Conservation (phyloP, 768 basidiomycete species). For the Sarcodon aspratus region DNA sequence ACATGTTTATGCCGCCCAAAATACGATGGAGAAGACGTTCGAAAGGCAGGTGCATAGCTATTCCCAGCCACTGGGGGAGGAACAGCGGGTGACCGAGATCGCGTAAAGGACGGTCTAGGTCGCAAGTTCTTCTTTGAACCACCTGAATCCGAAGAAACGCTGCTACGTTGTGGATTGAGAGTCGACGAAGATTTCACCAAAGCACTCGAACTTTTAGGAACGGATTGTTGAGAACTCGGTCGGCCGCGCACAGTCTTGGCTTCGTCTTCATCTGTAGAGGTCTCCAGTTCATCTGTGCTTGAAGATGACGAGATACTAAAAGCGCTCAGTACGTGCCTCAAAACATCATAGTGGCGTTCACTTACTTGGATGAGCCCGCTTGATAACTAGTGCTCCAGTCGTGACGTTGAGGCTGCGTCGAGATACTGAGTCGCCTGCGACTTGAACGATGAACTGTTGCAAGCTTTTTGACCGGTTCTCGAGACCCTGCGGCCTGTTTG, state of each 20-base stretch:
- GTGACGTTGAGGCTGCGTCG: conserved; percentile 22
- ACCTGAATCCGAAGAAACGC: conserved; percentile 20
- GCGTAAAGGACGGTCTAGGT: conserved; percentile 34
- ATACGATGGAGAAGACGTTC: conserved; percentile 29
- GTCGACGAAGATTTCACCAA: conserved; percentile 1
- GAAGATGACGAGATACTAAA: not conserved
- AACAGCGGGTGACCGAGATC: conserved; percentile 60
- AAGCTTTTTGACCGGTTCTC: conserved; percentile 26
- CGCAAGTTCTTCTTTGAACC: conserved; percentile 17
- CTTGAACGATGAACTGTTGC: conserved; percentile 21
- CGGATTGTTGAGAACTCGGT: conserved; percentile 6
- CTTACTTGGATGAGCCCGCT: conserved; percentile 72
- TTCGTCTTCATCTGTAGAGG: conserved; percentile 9
- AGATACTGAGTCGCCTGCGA: conserved; percentile 21
- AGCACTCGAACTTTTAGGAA: not conserved
- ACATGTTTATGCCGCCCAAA: conserved; percentile 29
- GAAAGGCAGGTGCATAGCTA: conserved; percentile 19
- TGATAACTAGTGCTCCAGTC: conserved; percentile 86
- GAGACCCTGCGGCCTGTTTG: conserved; percentile 38
- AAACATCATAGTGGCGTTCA: not conserved
- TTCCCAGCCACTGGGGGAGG: conserved; percentile 22
- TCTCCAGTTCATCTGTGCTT: conserved; percentile 10
- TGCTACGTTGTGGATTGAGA: conserved; percentile 9
- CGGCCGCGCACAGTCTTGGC: conserved; percentile 10
- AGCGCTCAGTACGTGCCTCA: not conserved